Conservation (phyloP, 345 rosid genomes). For the Populus tremula region DNA sequence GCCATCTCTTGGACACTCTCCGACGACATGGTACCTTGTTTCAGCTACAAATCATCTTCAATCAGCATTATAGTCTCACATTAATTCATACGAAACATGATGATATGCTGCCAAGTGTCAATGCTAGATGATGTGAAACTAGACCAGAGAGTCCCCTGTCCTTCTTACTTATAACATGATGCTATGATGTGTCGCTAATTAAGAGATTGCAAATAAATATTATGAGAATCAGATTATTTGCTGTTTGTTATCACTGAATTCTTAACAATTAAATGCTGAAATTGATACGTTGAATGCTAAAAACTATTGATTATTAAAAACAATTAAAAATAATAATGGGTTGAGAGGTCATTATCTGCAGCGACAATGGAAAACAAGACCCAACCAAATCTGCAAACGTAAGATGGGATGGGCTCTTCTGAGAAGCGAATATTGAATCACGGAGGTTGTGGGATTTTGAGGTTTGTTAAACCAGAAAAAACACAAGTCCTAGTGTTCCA, state of each 20-base stretch:
- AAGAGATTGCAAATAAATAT: not conserved
- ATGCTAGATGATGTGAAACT: too few relatives aligned
- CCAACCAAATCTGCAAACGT: constrained; percentile 3
- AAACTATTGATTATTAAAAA: too few relatives aligned
- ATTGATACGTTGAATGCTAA: too few relatives aligned
- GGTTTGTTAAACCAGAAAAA: not conserved
- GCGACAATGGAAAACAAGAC: not conserved
- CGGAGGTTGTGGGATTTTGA: not conserved
- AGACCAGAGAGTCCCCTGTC: too few relatives aligned
- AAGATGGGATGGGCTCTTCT: not conserved
- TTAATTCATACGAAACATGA: not conserved
- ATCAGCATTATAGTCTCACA: not conserved
- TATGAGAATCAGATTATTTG: not conserved
- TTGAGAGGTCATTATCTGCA: not conserved
- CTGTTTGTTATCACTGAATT: too few relatives aligned
- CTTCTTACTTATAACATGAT: too few relatives aligned
- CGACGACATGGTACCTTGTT: not conserved
- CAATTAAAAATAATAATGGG: not conserved
- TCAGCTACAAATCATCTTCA: not conserved
- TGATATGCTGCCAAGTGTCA: not conserved
- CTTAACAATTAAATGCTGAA: too few relatives aligned
- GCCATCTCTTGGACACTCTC: not conserved
- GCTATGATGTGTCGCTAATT: not conserved
- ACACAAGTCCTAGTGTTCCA: not conserved
- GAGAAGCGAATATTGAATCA: constrained; percentile 1